phyloP scores from a whole-genome alignment of 441 rosid species.

The Eruca vesicaria region DNA sequence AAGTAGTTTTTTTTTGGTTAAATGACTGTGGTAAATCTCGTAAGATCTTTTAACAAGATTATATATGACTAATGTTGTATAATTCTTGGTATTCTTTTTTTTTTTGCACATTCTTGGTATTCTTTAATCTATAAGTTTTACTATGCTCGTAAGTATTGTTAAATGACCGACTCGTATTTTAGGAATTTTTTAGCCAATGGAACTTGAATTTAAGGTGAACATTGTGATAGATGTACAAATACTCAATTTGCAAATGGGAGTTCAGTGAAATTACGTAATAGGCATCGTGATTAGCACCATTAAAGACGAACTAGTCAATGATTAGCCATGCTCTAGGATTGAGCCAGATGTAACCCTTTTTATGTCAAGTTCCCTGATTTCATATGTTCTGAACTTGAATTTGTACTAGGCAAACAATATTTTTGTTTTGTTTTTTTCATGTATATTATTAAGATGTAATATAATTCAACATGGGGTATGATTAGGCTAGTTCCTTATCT shows the following conservation, averaged over 20 bases:
- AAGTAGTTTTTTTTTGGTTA: not conserved
- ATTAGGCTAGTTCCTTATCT: conserved; percentile 27
- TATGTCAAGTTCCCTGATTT: no score
- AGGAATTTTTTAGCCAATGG: not conserved
- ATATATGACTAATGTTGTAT: not conserved
- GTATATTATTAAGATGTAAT: not conserved
- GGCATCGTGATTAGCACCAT: not conserved
- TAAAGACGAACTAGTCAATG: not conserved
- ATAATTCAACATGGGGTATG: not conserved
- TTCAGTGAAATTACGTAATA: not conserved
- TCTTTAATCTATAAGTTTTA: not conserved
- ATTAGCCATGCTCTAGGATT: not conserved
- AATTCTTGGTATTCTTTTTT: not conserved
- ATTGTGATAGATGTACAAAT: not conserved
- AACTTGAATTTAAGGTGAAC: not conserved
- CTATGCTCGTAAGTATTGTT: not conserved
- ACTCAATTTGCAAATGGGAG: not conserved
- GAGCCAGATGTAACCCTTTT: no score
- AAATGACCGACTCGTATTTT: not conserved
- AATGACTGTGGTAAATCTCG: not conserved
- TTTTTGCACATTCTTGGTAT: no score
- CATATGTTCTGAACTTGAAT: not conserved
- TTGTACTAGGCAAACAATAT: not conserved
- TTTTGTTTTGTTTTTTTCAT: conserved; percentile 4
- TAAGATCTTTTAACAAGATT: not conserved